Base-by-base conservation (phyloP, 768 basidiomycete genomes). In the Leccinum pellstonianum region DNA sequence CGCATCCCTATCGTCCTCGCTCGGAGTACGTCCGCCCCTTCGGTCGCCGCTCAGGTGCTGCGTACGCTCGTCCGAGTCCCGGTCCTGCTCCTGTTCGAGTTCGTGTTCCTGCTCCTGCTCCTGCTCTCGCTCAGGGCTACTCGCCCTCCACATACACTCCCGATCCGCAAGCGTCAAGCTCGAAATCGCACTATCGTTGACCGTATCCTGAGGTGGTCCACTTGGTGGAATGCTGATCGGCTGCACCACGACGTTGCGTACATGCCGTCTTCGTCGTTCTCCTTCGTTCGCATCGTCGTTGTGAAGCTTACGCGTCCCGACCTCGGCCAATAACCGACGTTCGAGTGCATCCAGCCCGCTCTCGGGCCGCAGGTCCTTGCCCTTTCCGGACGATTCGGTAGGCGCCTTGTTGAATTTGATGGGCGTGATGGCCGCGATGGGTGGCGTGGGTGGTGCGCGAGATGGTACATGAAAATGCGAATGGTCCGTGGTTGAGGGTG, bases 261-360 rank as follows among this genome's bases (percentile, higher is more conserved):
- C 75, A 43, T 80, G 76, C 0, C 77, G 74, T 11, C 69, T 67
- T 46, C 41, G 25, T 1, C 25, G 41, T 43, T 43, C 41, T 43
- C 41, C 41, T 43, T 43, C n/a, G 41, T 43, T 19, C 41, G n/a
- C 10, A 9, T 64, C 59, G 27, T 69, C 65, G 17, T 57, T 61
- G n/a, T 76, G 73, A 0, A 70, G 62, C 66, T 75, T 79, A 53
- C 85, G 79, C 19, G 90, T 91, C 27, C 90, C 90, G 7, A 92
- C 90, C 65, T 91, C 85, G 0, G 83, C 85, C 1, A 88, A 72
- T 4, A 93, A 75, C 54, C 85, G 77, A 52, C 83, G 77, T 68
- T 93, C 90, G 8, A 93, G 74, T 3, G 86, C 90, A 62, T 93
- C 90, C 3, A 93, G 74, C 9, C 90, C 90, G 53, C 78, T 85